Conservation (phyloP, 2,329 filamentous ascomycete species). For the Rhinocladiella similis region DNA sequence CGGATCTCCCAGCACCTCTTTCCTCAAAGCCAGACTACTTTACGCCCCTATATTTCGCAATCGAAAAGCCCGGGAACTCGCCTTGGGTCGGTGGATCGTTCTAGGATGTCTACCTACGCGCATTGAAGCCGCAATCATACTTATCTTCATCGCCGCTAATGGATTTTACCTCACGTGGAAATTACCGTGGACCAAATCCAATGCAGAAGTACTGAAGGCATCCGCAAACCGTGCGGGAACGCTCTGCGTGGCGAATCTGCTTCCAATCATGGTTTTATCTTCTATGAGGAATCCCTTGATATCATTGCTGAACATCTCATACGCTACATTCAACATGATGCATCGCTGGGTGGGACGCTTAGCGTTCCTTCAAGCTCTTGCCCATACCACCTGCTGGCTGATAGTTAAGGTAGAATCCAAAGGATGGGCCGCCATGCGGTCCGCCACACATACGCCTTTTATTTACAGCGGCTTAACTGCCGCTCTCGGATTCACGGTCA, state of each 20-base stretch:
- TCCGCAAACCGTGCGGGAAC: conserved; percentile 45
- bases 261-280: conserved; percentile 44
- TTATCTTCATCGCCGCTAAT: conserved; percentile 32
- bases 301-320: conserved; percentile 41
- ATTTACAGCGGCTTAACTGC: conserved; percentile 45
- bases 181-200: conserved; percentile 40
- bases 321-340: conserved; percentile 56
- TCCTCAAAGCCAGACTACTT: no score
- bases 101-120: no score
- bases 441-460: conserved; percentile 34
- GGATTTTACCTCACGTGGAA: conserved; percentile 52
- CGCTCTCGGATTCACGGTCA: conserved; percentile 58
- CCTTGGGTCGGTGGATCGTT: no score
- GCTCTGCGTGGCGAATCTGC: conserved; percentile 45
- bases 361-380: conserved; percentile 66
- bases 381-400: conserved; percentile 72
- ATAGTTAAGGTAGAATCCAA: conserved; percentile 61
- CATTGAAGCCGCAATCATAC: no score
- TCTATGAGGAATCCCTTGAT: conserved; percentile 47
- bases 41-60: no score
- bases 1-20: background rate
- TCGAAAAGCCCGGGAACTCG: no score
- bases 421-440: conserved; percentile 39
- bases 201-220: conserved; percentile 37
- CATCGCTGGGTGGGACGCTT: conserved; percentile 79